Conservation (phyloP, 2,329 filamentous ascomycete genomes). For the Ambrosiella beaveri region DNA sequence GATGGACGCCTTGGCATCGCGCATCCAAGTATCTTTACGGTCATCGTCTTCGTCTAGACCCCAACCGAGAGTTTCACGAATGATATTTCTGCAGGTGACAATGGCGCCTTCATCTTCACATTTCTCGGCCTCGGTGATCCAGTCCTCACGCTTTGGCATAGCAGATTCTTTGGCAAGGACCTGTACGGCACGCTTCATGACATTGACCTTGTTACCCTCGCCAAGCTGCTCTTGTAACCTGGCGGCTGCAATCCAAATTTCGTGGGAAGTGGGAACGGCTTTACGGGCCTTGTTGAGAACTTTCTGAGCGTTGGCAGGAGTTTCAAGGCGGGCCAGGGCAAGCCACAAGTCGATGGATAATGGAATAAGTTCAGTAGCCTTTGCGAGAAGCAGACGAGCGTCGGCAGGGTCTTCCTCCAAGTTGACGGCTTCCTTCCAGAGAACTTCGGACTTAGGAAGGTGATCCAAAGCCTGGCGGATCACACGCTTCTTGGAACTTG, state of each 20-base stretch:
- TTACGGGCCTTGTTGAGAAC: slow-evolving; percentile 92
- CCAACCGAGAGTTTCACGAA: slow-evolving; percentile 85
- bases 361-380: slow-evolving; percentile 89
- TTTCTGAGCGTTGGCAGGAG: slow-evolving; percentile 78
- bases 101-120: slow-evolving; percentile 85
- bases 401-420: slow-evolving; percentile 80
- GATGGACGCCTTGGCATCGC: slow-evolving; percentile 74
- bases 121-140: slow-evolving; percentile 86
- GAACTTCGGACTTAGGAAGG: slow-evolving; percentile 78
- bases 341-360: slow-evolving; percentile 91
- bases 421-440: slow-evolving; percentile 98
- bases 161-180: slow-evolving; percentile 77
- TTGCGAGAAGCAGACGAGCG: slow-evolving; percentile 74
- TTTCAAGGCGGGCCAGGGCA: slow-evolving; percentile 76
- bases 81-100: slow-evolving; percentile 74
- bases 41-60: slow-evolving; percentile 90
- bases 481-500: slow-evolving; percentile 77
- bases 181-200: slow-evolving; percentile 89
- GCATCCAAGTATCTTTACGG: slow-evolving; percentile 86
- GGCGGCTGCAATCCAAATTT: slow-evolving; percentile 92
- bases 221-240: slow-evolving; percentile 78
- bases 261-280: slow-evolving; percentile 78
- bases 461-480: slow-evolving; percentile 81
- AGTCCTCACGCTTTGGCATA: slow-evolving; percentile 94
- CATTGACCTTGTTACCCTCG: slow-evolving; percentile 61